Evolutionary conservation across 768 basidiomycete species (phyloP).

Genomic region (Agaricus sinodeliciosus): DNA sequence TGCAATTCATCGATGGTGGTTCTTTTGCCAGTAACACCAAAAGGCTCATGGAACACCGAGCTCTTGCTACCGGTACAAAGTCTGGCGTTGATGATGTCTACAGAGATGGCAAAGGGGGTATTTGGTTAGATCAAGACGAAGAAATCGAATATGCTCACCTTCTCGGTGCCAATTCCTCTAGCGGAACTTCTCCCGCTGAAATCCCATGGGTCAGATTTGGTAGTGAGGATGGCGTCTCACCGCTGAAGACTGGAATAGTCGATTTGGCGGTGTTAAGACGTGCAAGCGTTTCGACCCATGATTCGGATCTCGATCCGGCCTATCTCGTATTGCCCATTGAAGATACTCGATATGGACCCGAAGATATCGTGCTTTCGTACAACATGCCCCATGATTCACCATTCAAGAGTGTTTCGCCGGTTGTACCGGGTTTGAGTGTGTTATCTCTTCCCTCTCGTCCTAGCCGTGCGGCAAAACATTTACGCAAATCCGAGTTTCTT

Average conservation of each 20-base stretch:
- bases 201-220: slow-evolving; percentile 20
- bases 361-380: slow-evolving; percentile 21
- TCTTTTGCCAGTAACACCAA: slow-evolving; percentile 46
- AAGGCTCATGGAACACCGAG: slow-evolving; percentile 49
- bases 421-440: slow-evolving; percentile 30
- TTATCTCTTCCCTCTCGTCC: slow-evolving; percentile 32
- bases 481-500: slow-evolving; percentile 28
- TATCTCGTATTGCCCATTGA: slow-evolving; percentile 34
- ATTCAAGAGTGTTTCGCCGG: slow-evolving; percentile 26
- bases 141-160: slow-evolving; percentile 63
- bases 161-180: slow-evolving; percentile 31
- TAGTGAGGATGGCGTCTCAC: slow-evolving; percentile 3
- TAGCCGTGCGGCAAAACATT: slow-evolving; percentile 25
- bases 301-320: slow-evolving; percentile 47
- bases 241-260: slow-evolving; percentile 9
- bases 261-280: slow-evolving; percentile 24
- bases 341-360: slow-evolving; percentile 15
- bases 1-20: slow-evolving; percentile 67
- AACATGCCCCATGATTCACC: slow-evolving; percentile 10
- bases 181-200: slow-evolving; percentile 17
- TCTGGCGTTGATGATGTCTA: slow-evolving; percentile 44
- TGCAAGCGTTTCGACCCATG: slow-evolving; percentile 41
- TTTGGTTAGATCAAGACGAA: slow-evolving; percentile 73
- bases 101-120: slow-evolving; percentile 51
- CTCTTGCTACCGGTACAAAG: slow-evolving; percentile 31